Base-by-base conservation (phyloP, 2,329 filamentous ascomycete genomes). In the Epichloe bromicola region DNA sequence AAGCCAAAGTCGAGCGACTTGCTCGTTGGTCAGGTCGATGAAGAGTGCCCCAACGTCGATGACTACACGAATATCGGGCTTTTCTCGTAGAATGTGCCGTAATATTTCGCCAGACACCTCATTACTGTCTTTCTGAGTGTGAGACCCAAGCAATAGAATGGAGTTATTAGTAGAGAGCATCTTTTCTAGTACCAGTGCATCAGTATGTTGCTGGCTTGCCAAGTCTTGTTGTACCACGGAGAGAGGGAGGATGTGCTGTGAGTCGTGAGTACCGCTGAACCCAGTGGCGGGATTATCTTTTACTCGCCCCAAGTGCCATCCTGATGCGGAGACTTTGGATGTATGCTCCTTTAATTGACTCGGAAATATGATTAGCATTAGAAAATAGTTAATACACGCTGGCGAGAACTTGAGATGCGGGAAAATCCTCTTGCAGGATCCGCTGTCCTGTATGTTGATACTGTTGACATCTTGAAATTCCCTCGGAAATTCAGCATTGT, bases 221-320 rank as follows among this genome's bases (percentile, higher is more conserved):
- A 88, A 68, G 53, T 88, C 82, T 0, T 76, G 64, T 48, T 87
- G 82, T 19, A 67, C 61, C 19, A 87, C 78, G 0, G 72, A 79
- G n/a, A 80, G 61, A 0, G 84, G 84, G 0, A 87, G 63, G 36
- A 84, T 68, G 0, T 64, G 66, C 38, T 74, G 70, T 19, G 76
- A 80, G 58, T 88, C 84, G 43, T 85, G 87, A 0, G 85, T 88
- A 0, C 84, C 84, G 7, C 79, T 84, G 60, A 89, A 88, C 0
- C 84, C 84, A 0, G 82, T 86, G 0, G 82, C 84, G 10, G 8
- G 26, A 10, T 30, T 30, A 30, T 30, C 26, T 30, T 30, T 30
- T 30, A 30, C 26, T 30, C 26, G 26, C 26, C 26, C 26, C 26
- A 30, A 30, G 26, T 30, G 26, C 82, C 82, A 86, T 0, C 80